Conservation (phyloP, 768 basidiomycete genomes). For the Boletus patriciae region DNA sequence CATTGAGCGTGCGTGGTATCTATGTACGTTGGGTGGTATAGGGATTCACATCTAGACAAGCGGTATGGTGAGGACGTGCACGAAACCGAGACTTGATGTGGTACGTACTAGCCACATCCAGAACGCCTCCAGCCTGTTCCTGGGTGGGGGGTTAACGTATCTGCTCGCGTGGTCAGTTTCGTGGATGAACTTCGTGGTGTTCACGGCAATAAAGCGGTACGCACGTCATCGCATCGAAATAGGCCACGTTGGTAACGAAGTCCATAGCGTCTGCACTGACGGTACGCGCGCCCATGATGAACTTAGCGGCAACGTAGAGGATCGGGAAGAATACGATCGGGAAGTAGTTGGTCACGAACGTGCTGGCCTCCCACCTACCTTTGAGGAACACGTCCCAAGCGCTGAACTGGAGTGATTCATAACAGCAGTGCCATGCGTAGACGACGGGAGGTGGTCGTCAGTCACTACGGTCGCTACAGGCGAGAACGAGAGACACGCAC, state of each 20-base stretch:
- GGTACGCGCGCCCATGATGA: conserved; percentile 8
- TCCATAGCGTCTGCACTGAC: conserved; percentile 25
- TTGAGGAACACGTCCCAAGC: conserved; percentile 41
- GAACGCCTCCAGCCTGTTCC: conserved; percentile 26
- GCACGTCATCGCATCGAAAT: conserved; percentile 32
- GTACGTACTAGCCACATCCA: conserved; percentile 32
- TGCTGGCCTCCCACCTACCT: conserved; percentile 36
- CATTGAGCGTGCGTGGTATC: conserved; percentile 17
- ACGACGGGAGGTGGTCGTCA: background rate
- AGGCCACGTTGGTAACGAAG: conserved; percentile 23
- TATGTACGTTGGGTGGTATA: background rate
- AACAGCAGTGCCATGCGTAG: no score
- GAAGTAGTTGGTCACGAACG: conserved; percentile 44
- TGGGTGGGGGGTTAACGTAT: conserved; percentile 29
- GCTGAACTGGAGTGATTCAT: conserved; percentile 32
- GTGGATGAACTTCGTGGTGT: no score
- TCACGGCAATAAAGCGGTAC: background rate
- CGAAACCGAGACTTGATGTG: background rate
- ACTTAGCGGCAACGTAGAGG: conserved; percentile 38
- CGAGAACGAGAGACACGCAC: conserved; percentile 26
- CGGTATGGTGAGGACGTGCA: background rate
- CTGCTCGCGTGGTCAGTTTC: conserved; percentile 6
- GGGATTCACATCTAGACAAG: conserved; percentile 9
- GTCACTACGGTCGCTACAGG: background rate
- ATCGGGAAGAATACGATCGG: conserved; percentile 47